Percentiles rank a stretch among this genome's conserved stretches.
Evolutionary conservation across 768 basidiomycete species (phyloP).

Genomic region (Russula sp.): DNA sequence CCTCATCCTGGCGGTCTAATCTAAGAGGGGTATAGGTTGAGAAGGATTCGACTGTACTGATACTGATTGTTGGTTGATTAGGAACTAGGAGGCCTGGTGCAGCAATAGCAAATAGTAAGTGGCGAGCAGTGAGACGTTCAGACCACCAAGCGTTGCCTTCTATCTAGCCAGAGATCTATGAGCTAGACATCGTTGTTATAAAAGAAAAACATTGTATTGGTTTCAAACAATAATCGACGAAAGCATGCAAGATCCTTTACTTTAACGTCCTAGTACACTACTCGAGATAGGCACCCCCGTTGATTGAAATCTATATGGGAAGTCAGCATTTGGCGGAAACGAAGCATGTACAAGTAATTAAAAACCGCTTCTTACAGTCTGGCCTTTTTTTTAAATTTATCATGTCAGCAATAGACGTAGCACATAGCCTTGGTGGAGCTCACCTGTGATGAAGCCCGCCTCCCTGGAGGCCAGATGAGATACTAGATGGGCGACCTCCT

Average conservation of each 20-base stretch:
- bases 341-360: background rate
- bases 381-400: slow-evolving; percentile 1
- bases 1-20: no score
- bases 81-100: no score
- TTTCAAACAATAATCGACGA: background rate
- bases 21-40: no score
- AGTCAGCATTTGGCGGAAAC: background rate
- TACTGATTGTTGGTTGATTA: no score
- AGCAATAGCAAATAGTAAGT: no score
- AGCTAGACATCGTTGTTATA: no score
- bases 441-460: slow-evolving; percentile 22
- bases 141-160: no score
- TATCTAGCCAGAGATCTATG: no score
- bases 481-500: slow-evolving; percentile 21
- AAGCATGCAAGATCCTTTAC: background rate
- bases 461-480: slow-evolving; percentile 20
- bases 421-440: background rate
- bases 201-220: background rate
- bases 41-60: no score
- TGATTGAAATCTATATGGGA: slow-evolving; percentile 3
- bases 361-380: background rate
- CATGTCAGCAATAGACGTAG: background rate
- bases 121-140: no score
- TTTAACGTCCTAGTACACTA: background rate
- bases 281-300: slow-evolving; percentile 4